Evolutionary conservation across 345 rosid species (phyloP), one percentile per base, ranked within the genome.

Genomic region (Kernera saxatilis): DNA sequence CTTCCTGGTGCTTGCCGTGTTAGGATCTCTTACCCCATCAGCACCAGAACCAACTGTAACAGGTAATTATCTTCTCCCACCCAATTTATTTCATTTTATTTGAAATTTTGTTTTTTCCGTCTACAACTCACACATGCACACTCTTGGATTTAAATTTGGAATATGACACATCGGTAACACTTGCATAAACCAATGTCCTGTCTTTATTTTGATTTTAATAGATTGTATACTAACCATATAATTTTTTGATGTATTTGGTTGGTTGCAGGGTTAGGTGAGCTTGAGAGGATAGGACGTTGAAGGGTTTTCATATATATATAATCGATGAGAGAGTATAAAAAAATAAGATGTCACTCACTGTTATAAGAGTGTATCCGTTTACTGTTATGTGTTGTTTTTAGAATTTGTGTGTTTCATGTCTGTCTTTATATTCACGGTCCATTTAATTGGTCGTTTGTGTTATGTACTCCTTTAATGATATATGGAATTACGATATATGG

Each of bases 11-110:
- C 78, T 10, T 88, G 92, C 57, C 71, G 73, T 5, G 85, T 86
- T 60, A 66, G 41, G 55, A 44, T 88, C 63, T 79, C 92, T 43
- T 88, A 82, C 85, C 81, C 82, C 72, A 81, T 86, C 88, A 80
- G 83, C 67, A 54, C 79, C 30, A 54, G 73, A 75, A 77, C 83
- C 39, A 70, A 83, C 84, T 86, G 91, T 82, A 29, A 44, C 67
- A 72, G 5, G 91, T 86, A 71, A 49, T n/a, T n/a, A n/a, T 32
- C 11, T n/a, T 48, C 18, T 67, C 56, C 18, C 39, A 22, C 55
- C 37, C 41, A 50, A 22, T 18, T 33, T 48, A 35, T 27, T 25
- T 27, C 6, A 18, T 25, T 39, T 23, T n/a, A 13, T 29, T 19
- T 35, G 18, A 15, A 6, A 21, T 30, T 33, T 33, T 0, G n/a